phyloP scores from a whole-genome alignment of 2,329 filamentous ascomycete species.

The Aspergillus jensenii region DNA sequence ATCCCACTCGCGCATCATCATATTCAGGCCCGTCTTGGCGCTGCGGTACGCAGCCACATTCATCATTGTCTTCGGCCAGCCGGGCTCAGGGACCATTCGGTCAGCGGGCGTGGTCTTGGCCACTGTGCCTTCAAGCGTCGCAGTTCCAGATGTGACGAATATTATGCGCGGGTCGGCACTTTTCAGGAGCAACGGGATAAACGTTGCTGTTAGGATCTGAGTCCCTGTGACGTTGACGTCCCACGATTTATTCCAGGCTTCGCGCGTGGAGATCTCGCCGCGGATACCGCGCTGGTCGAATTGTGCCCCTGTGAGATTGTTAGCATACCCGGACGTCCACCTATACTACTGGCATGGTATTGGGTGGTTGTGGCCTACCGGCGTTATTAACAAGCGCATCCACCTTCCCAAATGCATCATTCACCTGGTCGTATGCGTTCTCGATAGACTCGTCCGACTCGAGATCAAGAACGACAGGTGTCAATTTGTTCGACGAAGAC shows the following conservation, averaged over 20 bases:
- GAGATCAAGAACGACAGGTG: constrained; percentile 55
- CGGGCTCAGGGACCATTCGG: constrained; percentile 20
- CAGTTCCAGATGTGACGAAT: constrained; percentile 50
- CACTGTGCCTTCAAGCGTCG: constrained; percentile 31
- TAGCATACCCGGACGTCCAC: not conserved
- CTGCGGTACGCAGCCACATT: constrained; percentile 38
- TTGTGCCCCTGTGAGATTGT: constrained; percentile 8
- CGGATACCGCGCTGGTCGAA: constrained; percentile 32
- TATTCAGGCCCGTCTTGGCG: constrained; percentile 49
- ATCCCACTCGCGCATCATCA: constrained; percentile 50
- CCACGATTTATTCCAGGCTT: constrained; percentile 48
- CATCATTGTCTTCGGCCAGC: constrained; percentile 43
- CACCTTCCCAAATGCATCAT: constrained; percentile 44
- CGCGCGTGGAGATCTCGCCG: constrained; percentile 34
- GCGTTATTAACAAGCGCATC: constrained; percentile 61
- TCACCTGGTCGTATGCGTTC: constrained; percentile 45
- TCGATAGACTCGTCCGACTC: constrained; percentile 54
- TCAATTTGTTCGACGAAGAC: constrained; percentile 43
- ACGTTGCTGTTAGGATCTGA: constrained; percentile 47
- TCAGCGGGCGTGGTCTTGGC: constrained; percentile 2
- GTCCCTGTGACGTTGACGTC: constrained; percentile 53
- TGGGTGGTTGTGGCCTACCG: constrained; percentile 33
- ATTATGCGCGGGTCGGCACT: constrained; percentile 45
- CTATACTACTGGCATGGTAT: not conserved
- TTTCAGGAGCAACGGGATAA: constrained; percentile 53